Evolutionary conservation across 805 yeast species (phyloP), one percentile per base, ranked within the genome.

Genomic region (Candida boidinii): DNA sequence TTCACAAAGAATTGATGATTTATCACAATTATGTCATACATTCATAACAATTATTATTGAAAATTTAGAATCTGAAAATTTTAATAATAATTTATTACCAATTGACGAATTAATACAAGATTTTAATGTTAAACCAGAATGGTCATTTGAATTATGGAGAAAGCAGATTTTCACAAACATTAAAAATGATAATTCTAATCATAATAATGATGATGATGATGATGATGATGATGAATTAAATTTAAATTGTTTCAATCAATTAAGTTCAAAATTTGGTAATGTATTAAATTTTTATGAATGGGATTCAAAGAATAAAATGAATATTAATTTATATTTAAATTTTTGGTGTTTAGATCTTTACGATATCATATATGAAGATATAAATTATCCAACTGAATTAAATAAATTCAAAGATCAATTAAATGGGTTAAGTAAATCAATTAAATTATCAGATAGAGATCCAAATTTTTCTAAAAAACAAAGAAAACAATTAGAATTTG

Each of bases 131-230:
- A 62, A 73, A 3, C 53, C 71, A 0, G 65, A 67, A 14, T 79
- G 90, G 85, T 77, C 77, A 0, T 85, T 84, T 56, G 84, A 79
- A 39, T 48, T 85, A 2, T 86, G 95, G 94, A 68, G 96, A 49
- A 49, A 31, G 41, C 58, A 48, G 36, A 39, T 14, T 42, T 37
- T 22, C 38, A 60, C 33, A 39, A 47, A 39, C 38, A 44, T 26
- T 10, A 11, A 5, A 12, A 17, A 21, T 12, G 17, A 29, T 4
- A 27, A 31, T 14, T n/a, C n/a, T n/a, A n/a, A n/a, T n/a, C n/a
- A n/a, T n/a, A n/a, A n/a, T n/a, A n/a, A n/a, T n/a, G n/a, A 26
- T 27, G n/a, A 17, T 28, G 28, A 13, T 11, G 9, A 23, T 4
- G 16, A 19, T 16, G 34, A 21, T 18, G 17, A 18, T 13, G 17